Evolutionary conservation across 2,329 filamentous ascomycete species (phyloP), one percentile per base, ranked within the genome.

Genomic region (Verticillium klebahnii): DNA sequence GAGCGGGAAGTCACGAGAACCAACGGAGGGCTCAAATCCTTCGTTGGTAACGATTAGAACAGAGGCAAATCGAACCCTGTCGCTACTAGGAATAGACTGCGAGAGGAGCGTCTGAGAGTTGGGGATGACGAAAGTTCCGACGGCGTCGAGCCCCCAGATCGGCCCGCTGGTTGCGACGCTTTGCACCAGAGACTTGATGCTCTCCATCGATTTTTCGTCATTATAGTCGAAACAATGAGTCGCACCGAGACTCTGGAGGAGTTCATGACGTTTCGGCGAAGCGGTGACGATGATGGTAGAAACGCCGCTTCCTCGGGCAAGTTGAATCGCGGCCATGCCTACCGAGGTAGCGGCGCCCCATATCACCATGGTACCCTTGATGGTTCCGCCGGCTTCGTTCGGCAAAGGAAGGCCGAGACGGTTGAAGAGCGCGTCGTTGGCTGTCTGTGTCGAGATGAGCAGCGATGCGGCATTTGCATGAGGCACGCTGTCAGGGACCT

Each of bases 271-370:
- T 56, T 67, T 67, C 3, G 66, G 58, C 7, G 71, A 73, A 0
- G 72, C 70, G 0, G 75, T 76, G 1, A 72, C 70, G 29, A 76
- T 67, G 17, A 78, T 74, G 14, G 68, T 67, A 0, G 61, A 62
- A 6, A 67, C 63, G 2, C 75, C 76, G 1, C 71, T 69, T 0
- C 70, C 70, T 6, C 64, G 66, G 0, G 74, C 75, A 2, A 77
- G 63, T 58, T 77, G 74, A 17, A 78, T 69, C 5, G 72, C 72
- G 25, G 68, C 69, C 34, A 69, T 64, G 8, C 76, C 76, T 1
- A 77, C 74, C 45, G 68, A 69, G 1, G 70, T 70, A 4, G 69
- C 70, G 8, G 72, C 76, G n/a, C 74, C 76, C 76, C 76, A 77
- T 54, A 77, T 69, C 17, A 78, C 61, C 7, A 76, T 7, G 1